phyloP scores from a whole-genome alignment of 371 early-diverging fungal species.

The Entomophthora muscae region DNA sequence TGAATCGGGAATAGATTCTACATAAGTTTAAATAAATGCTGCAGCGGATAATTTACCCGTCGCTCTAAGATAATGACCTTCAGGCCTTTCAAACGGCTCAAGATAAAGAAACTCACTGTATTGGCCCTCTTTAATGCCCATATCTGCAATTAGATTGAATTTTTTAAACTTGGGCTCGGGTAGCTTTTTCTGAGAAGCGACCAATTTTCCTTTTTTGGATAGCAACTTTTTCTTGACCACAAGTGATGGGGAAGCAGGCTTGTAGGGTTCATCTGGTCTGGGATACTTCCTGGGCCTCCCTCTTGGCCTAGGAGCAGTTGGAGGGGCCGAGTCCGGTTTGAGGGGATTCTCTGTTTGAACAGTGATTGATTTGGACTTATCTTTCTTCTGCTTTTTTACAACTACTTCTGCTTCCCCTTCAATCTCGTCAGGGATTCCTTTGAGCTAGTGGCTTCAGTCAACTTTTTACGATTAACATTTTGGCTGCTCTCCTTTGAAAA shows the following conservation, averaged over 20 bases:
- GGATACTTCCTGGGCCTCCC: background rate
- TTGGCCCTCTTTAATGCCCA: background rate
- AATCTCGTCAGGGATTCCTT: too few species aligned
- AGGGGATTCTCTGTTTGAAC: too few species aligned
- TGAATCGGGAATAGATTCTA: conserved; percentile 27
- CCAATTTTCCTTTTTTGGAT: background rate
- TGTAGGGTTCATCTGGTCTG: background rate
- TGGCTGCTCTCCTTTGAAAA: too few species aligned
- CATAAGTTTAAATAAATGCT: background rate
- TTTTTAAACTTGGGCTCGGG: background rate
- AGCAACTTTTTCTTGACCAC: background rate
- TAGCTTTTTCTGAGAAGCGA: background rate
- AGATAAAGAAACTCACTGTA: background rate
- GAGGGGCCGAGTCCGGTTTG: too few species aligned
- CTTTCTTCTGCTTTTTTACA: too few species aligned
- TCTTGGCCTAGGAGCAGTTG: background rate
- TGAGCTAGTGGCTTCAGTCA: too few species aligned
- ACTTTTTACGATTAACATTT: too few species aligned
- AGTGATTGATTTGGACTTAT: too few species aligned
- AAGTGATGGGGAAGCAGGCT: background rate
- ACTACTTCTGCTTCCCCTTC: too few species aligned
- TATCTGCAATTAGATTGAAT: background rate
- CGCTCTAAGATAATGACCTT: conserved; percentile 32
- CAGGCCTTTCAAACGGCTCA: background rate
- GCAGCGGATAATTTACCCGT: too few species aligned